These are phyloP conservation scores for Clitopilus hobsonii DNA, from an alignment of 768 basidiomycete species.

Conservation along the genomic window DNA sequence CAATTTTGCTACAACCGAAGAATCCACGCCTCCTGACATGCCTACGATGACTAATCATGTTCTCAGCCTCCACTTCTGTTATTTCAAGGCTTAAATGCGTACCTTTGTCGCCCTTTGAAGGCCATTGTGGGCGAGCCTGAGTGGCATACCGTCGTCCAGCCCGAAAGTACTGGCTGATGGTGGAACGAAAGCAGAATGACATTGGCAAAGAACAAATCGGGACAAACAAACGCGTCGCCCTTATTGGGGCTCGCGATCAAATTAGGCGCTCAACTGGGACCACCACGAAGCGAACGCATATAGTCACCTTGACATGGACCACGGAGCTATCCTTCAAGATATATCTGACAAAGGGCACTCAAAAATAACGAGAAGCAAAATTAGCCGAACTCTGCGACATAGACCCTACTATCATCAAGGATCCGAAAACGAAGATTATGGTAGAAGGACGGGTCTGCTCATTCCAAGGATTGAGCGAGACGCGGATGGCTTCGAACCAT, in stretches of 20 bases:
- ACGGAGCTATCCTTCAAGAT: no score
- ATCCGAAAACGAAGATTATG: no score
- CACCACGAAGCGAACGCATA: no score
- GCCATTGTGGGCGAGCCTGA: conserved; percentile 6
- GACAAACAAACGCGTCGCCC: neutral
- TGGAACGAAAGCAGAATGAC: conserved; percentile 2
- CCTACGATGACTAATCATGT: conserved; percentile 70
- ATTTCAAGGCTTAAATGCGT: neutral
- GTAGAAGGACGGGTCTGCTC: no score
- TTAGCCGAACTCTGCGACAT: no score
- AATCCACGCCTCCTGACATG: conserved; percentile 96
- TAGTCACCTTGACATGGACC: no score
- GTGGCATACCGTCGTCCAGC: conserved; percentile 9
- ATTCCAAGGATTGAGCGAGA: no score
- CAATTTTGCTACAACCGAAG: conserved; percentile 80
- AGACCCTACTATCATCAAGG: no score
- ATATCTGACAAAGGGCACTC: no score
- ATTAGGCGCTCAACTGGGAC: neutral
- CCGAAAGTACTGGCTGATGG: conserved; percentile 12
- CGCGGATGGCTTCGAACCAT: no score
- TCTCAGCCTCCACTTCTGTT: neutral
- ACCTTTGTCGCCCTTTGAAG: conserved; percentile 29
- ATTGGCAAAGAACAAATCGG: conserved; percentile 19
- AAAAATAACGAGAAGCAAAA: no score
- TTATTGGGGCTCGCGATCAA: no score